Percentiles rank a stretch among this genome's conserved stretches.
Conservation (phyloP, 2,329 filamentous ascomycete species). For the Hymenoscyphus infarciens region DNA sequence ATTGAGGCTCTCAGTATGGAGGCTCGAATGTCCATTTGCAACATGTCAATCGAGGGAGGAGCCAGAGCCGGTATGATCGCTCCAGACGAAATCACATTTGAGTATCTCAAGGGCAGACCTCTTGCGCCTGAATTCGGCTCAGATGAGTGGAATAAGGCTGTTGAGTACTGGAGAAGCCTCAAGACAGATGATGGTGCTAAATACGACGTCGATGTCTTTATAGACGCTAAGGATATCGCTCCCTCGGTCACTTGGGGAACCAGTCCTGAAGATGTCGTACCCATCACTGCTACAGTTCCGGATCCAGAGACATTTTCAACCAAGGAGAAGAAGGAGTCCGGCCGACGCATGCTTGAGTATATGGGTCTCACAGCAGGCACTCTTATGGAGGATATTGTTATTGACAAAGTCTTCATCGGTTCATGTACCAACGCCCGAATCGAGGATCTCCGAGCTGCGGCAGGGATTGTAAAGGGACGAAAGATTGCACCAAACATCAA, state of each 20-base stretch:
- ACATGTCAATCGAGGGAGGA: slow-evolving; percentile 97
- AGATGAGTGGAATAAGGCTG: slow-evolving; percentile 83
- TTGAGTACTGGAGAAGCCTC: slow-evolving; percentile 82
- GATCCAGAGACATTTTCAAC: slow-evolving; percentile 82
- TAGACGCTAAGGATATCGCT: slow-evolving; percentile 88
- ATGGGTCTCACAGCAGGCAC: slow-evolving; percentile 90
- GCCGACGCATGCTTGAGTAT: slow-evolving; percentile 82
- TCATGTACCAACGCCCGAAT: slow-evolving; percentile 98
- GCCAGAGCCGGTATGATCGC: slow-evolving; percentile 96
- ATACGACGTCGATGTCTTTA: slow-evolving; percentile 84
- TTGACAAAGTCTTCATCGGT: slow-evolving; percentile 98
- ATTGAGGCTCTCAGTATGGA: slow-evolving; percentile 91
- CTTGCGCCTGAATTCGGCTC: slow-evolving; percentile 82
- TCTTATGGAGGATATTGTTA: slow-evolving; percentile 81
- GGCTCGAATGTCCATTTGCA: slow-evolving; percentile 98
- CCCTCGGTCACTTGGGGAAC: slow-evolving; percentile 97
- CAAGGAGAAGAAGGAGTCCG: slow-evolving; percentile 74
- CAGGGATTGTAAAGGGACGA: slow-evolving; percentile 79
- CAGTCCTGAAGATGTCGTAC: slow-evolving; percentile 91
- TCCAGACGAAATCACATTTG: slow-evolving; percentile 88
- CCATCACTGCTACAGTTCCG: slow-evolving; percentile 87
- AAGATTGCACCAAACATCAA: slow-evolving; percentile 86
- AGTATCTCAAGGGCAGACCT: slow-evolving; percentile 89
- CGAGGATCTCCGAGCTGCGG: slow-evolving; percentile 87
- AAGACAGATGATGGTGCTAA: slow-evolving; percentile 83